Evolutionary conservation across 805 yeast genomes (phyloP).

Genomic region (Kregervanrija delftensis): DNA sequence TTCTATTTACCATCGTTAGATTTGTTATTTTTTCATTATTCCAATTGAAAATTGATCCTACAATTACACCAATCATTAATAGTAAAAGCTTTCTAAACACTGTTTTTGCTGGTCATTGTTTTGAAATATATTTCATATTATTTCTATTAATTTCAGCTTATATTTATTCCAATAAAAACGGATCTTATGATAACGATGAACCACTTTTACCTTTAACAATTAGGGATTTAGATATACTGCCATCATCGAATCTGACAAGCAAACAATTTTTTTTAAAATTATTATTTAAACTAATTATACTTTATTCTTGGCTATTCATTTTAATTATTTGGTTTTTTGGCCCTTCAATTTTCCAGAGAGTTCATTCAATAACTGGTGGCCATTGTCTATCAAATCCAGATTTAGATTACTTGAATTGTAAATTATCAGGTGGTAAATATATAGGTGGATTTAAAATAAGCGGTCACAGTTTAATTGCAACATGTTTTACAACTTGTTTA

Average conservation of each 20-base stretch:
- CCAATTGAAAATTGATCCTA: slow-evolving; percentile 5
- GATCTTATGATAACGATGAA: neutral
- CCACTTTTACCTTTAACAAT: slow-evolving; percentile 12
- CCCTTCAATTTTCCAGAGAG: slow-evolving; percentile 25
- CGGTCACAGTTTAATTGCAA: slow-evolving; percentile 35
- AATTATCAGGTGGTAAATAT: slow-evolving; percentile 25
- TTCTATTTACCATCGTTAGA: too few species aligned
- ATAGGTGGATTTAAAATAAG: slow-evolving; percentile 34
- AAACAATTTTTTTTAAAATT: slow-evolving; percentile 11
- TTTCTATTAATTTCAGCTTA: slow-evolving; percentile 10
- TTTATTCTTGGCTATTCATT: slow-evolving; percentile 17
- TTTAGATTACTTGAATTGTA: slow-evolving; percentile 17
- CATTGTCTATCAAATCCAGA: slow-evolving; percentile 24
- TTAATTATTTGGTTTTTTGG: slow-evolving; percentile 29
- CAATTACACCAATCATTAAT: slow-evolving; percentile 13
- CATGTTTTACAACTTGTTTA: slow-evolving; percentile 27
- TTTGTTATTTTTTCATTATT: neutral
- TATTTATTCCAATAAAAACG: slow-evolving; percentile 4
- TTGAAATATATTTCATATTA: slow-evolving; percentile 16
- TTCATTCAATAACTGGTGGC: slow-evolving; percentile 33
- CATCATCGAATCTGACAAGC: neutral
- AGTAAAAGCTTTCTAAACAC: slow-evolving; percentile 21
- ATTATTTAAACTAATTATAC: slow-evolving; percentile 11
- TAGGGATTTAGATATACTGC: slow-evolving; percentile 4
- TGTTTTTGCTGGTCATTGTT: slow-evolving; percentile 25